Base-by-base conservation (phyloP, 306 rosid species). In the Castanea mollissima region DNA sequence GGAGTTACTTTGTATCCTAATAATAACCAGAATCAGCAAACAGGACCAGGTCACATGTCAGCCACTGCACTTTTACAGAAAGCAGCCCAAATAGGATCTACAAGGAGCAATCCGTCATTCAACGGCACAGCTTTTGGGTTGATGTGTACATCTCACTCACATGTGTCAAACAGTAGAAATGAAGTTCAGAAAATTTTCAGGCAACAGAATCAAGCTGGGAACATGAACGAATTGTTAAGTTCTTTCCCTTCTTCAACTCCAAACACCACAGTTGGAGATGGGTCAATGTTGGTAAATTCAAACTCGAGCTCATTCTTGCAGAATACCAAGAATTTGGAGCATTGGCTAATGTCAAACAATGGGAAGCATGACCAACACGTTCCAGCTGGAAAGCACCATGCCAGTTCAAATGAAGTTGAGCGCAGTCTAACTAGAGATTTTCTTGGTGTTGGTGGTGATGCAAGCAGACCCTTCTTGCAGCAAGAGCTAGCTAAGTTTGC, bases 351-450 rank as follows among this genome's bases (percentile, higher is more conserved):
- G 70, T 58, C 76, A 14, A 76, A 59, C 49, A 75, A 75, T 35
- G 68, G 21, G 44, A 74, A 73, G 73, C 65, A 34, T 27, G 34
- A 60, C 6, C 62, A 21, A 25, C 54, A 49, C 14, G 14, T 49
- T 2, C 15, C 35, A 29, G 71, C 46, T 32, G 85, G 63, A 5
- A 77, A 64, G 57, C 23, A 49, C 27, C 76, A 55, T 38, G 74
- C 79, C 23, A 71, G 63, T 35, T 57, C 52, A 31, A 79, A 82
- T 0, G 79, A 81, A 20, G 77, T 55, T 10, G 84, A 85, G 72
- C 80, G 85, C 27, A 84, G 91, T 76, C 75, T 92, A 32, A 94
- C 98, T 0, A 90, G 97, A 78, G 99, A 92, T 49, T 94, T 94
- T 49, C 90, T 94, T 7, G 97, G 99, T 1, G 97, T 92, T 18